Percentiles rank a stretch among this genome's conserved stretches.
These are phyloP conservation scores for Naganishia friedmannii DNA, from an alignment of 768 basidiomycete genomes.

Conservation along the genomic window DNA sequence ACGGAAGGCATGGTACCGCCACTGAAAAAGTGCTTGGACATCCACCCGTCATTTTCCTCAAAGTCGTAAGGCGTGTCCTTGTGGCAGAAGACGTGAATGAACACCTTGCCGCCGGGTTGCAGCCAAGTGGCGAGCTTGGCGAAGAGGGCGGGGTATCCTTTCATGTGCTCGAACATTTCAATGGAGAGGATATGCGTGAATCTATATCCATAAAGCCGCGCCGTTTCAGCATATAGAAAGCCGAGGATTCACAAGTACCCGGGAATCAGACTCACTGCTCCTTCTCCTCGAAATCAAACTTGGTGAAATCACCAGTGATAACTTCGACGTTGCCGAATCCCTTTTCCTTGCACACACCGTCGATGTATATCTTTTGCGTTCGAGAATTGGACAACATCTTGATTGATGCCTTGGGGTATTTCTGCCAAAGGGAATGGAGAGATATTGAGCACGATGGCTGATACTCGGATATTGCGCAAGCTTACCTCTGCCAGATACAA, in stretches of 20 bases:
- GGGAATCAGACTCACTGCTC: slow-evolving; percentile 52
- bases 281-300: slow-evolving; percentile 59
- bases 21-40: slow-evolving; percentile 70
- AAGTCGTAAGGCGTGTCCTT: slow-evolving; percentile 65
- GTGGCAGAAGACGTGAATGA: slow-evolving; percentile 72
- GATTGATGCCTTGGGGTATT: slow-evolving; percentile 65
- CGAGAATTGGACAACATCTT: slow-evolving; percentile 66
- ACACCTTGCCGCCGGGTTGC: slow-evolving; percentile 60
- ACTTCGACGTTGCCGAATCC: slow-evolving; percentile 62
- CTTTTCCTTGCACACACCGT: slow-evolving; percentile 56
- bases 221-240: too few relatives aligned
- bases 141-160: slow-evolving; percentile 66
- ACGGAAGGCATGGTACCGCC: slow-evolving; percentile 71
- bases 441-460: background rate
- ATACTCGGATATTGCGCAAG: background rate
- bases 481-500: slow-evolving; percentile 64
- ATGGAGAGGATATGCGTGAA: slow-evolving; percentile 71
- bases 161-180: slow-evolving; percentile 75
- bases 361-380: slow-evolving; percentile 67
- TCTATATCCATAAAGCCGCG: slow-evolving; percentile 54
- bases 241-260: too few relatives aligned
- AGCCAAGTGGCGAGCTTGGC: slow-evolving; percentile 67
- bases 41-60: slow-evolving; percentile 68
- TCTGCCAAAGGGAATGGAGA: slow-evolving; percentile 52
- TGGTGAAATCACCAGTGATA: slow-evolving; percentile 68